These are phyloP conservation scores for Annulohypoxylon truncatum DNA, from an alignment of 2,329 filamentous ascomycete genomes.

Conservation along the genomic window DNA sequence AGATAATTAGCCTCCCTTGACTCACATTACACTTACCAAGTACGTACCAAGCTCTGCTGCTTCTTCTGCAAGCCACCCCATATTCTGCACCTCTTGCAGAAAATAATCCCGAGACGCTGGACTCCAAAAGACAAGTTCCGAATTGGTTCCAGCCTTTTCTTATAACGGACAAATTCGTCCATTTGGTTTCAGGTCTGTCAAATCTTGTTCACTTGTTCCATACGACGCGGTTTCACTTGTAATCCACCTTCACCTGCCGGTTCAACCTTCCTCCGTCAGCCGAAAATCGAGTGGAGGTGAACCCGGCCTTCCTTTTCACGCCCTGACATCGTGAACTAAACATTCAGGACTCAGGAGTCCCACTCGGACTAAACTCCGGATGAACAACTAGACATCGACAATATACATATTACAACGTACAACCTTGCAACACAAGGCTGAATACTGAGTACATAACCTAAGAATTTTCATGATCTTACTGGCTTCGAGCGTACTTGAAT, in stretches of 20 bases:
- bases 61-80: conserved; percentile 32
- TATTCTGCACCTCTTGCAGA: conserved; percentile 27
- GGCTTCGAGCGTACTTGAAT: neutral
- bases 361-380: neutral
- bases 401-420: neutral
- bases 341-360: neutral
- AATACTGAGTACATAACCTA: neutral
- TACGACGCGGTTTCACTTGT: conserved; percentile 2
- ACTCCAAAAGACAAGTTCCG: conserved; percentile 16
- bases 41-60: conserved; percentile 20
- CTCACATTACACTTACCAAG: conserved; percentile 26
- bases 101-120: conserved; percentile 31
- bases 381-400: neutral
- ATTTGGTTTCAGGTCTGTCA: conserved; percentile 32
- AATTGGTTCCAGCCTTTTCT: conserved; percentile 4
- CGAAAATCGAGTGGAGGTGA: conserved; percentile 12
- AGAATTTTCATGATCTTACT: neutral
- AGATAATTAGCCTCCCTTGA: conserved; percentile 20
- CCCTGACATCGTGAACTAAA: neutral
- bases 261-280: conserved; percentile 19
- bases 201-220: conserved; percentile 1
- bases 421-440: conserved; percentile 1
- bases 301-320: neutral
- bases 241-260: conserved; percentile 12
- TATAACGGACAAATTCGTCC: neutral